Base-by-base conservation (phyloP, 2,329 filamentous ascomycete species). In the Xylaria sp. region DNA sequence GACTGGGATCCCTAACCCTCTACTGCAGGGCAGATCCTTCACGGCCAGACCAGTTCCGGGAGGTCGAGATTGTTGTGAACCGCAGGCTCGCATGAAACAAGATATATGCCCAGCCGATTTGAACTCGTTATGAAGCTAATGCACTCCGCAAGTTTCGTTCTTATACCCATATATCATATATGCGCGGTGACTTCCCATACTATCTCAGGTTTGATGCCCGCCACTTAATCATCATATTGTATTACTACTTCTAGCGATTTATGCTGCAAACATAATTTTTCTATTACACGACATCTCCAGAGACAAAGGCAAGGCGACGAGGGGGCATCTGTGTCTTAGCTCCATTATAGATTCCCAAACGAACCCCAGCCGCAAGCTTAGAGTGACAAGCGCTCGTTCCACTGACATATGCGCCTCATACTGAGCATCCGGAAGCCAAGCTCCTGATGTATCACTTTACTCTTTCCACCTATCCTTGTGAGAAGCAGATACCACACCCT, bases 21-120 rank as follows among this genome's bases (percentile, higher is more conserved):
- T 57, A 39, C 66, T 68, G 67, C 67, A 63, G 68, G 65, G 63
- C 58, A 70, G 68, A 70, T 70, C 61, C 65, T 64, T 62, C 48
- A 61, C 57, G 57, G 53, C 46, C 50, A 67, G 58, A 48, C 28
- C 64, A 67, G 48, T 69, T 65, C 58, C 63, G 63, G 43, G 57
- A 64, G 48, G 50, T 61, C 45, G n/a, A 57, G 36, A 32, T 61
- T 52, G 13, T 53, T 43, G 45, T 56, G 46, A 65, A 46, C 63
- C 63, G 45, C 52, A 46, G 36, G 50, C 61, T 68, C 58, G 36
- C 32, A 64, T 39, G 43, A 58, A 48, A 58, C 32, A 41, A 23
- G 41, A 58, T 41, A 61, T 30, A 34, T 39, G 43, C 50, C 50
- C 52, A 52, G 59, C 20, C 65, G 45, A 62, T 59, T 45, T 39